Evolutionary conservation across 2,329 filamentous ascomycete species (phyloP).

Genomic region (Aspergillus ochraceoroseus): DNA sequence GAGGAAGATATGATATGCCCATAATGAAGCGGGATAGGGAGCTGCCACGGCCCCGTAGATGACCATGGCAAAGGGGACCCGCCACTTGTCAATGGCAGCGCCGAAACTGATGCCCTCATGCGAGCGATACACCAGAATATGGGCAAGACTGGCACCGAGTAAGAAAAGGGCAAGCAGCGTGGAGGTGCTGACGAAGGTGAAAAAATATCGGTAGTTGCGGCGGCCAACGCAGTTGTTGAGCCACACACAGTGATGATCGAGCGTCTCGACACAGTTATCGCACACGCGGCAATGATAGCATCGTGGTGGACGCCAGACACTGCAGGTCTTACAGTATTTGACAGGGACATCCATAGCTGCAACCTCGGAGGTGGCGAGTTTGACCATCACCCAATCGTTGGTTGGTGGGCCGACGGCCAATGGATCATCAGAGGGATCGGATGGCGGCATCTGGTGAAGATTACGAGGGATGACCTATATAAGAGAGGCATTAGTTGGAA

Average conservation of each 20-base stretch:
- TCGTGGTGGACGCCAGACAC: constrained; percentile 92
- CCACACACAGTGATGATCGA: constrained; percentile 98
- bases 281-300: constrained; percentile 95
- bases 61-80: constrained; percentile 81
- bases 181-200: constrained; percentile 77
- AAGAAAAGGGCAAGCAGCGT: constrained; percentile 73
- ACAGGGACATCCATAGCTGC: constrained; percentile 96
- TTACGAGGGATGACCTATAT: constrained; percentile 86
- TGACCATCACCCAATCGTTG: constrained; percentile 90
- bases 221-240: constrained; percentile 96
- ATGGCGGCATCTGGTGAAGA: constrained; percentile 77
- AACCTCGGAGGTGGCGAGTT: constrained; percentile 66
- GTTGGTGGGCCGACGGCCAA: constrained; percentile 75
- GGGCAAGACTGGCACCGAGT: constrained; percentile 70
- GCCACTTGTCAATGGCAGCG: constrained; percentile 62
- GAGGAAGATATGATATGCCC: constrained; percentile 85
- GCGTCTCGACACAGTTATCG: constrained; percentile 94
- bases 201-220: constrained; percentile 97
- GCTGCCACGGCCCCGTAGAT: constrained; percentile 72
- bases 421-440: constrained; percentile 71
- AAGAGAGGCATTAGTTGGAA: neutral
- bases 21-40: constrained; percentile 76
- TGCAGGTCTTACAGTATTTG: constrained; percentile 97
- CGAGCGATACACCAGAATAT: constrained; percentile 68
- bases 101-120: constrained; percentile 63